A percentile compares a stretch with the other conserved stretches of the same genome.
phyloP scores from a whole-genome alignment of 2,329 filamentous ascomycete genomes.

The Bipolaris cookei region DNA sequence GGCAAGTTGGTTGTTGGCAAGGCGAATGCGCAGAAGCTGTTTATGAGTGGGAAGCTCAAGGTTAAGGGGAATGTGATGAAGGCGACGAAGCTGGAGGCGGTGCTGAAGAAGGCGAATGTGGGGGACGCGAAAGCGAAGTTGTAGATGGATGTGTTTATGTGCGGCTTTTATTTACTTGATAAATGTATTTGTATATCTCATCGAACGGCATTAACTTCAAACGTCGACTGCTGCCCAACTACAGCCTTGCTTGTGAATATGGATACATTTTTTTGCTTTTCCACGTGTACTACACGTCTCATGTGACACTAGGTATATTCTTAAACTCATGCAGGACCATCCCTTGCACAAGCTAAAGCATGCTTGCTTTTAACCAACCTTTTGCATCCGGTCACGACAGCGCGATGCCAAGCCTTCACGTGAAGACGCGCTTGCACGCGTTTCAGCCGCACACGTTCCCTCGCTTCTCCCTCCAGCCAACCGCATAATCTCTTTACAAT shows the following conservation, averaged over 20 bases:
- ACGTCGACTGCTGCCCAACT: not conserved
- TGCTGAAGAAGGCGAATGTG: conserved; percentile 56
- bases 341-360: not conserved
- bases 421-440: conserved; percentile 1
- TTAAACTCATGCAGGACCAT: too few species aligned
- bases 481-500: not conserved
- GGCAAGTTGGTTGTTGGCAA: conserved; percentile 80
- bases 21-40: conserved; percentile 91
- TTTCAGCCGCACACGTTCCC: not conserved
- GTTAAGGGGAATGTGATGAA: conserved; percentile 99
- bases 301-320: too few species aligned
- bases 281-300: too few species aligned
- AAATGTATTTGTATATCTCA: too few species aligned
- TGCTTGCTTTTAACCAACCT: not conserved
- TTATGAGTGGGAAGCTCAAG: conserved; percentile 99
- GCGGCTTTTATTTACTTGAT: not conserved
- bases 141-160: conserved; percentile 24
- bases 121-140: conserved; percentile 40
- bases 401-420: not conserved
- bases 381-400: not conserved
- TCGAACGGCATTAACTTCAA: too few species aligned
- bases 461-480: not conserved
- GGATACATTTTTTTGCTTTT: not conserved
- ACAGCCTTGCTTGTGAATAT: not conserved
- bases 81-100: conserved; percentile 93